Percentiles rank a stretch among this genome's conserved stretches.
These are phyloP conservation scores for Piedraia hortae DNA, from an alignment of 2,329 filamentous ascomycete genomes.

Conservation along the genomic window DNA sequence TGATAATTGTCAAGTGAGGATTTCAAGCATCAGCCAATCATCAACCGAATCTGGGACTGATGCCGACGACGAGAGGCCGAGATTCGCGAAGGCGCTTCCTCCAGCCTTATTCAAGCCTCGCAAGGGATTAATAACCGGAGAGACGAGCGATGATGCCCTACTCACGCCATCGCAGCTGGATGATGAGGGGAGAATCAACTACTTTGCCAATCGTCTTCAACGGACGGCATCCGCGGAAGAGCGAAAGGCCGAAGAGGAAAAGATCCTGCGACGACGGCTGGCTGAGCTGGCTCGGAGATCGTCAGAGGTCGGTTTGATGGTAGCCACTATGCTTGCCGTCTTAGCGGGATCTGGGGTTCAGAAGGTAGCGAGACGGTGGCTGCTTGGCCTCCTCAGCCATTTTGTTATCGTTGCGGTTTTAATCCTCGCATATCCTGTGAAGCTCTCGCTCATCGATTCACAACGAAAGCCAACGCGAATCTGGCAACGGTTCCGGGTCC, in stretches of 20 bases:
- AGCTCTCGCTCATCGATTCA: constrained; percentile 12
- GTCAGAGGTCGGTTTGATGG: constrained; percentile 27
- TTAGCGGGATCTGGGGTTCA: constrained; percentile 13
- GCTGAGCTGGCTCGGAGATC: constrained; percentile 54
- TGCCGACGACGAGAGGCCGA: constrained; percentile 64
- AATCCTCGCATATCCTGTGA: constrained; percentile 11
- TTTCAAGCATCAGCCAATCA: constrained; percentile 1
- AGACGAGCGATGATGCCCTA: constrained; percentile 16
- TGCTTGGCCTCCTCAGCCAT: constrained; percentile 14
- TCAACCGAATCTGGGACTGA: constrained; percentile 74
- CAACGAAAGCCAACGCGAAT: constrained; percentile 9
- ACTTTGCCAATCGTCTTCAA: constrained; percentile 11
- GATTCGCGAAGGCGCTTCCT: constrained; percentile 53
- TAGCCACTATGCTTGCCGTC: constrained; percentile 23
- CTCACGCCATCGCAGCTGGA: constrained; percentile 22
- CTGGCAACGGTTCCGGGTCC: constrained; percentile 29
- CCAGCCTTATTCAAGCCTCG: constrained; percentile 44
- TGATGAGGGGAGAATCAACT: constrained; percentile 17
- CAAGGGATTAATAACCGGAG: constrained; percentile 43
- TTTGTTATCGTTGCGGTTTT: constrained; percentile 8
- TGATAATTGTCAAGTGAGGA: constrained; percentile 5
- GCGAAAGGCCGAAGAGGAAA: constrained; percentile 20
- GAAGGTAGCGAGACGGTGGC: constrained; percentile 12
- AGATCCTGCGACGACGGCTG: constrained; percentile 61
- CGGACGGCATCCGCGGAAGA: constrained; percentile 8